Evolutionary conservation across 768 basidiomycete genomes (phyloP), one percentile per base, ranked within the genome.

Genomic region (Collybia sp.): DNA sequence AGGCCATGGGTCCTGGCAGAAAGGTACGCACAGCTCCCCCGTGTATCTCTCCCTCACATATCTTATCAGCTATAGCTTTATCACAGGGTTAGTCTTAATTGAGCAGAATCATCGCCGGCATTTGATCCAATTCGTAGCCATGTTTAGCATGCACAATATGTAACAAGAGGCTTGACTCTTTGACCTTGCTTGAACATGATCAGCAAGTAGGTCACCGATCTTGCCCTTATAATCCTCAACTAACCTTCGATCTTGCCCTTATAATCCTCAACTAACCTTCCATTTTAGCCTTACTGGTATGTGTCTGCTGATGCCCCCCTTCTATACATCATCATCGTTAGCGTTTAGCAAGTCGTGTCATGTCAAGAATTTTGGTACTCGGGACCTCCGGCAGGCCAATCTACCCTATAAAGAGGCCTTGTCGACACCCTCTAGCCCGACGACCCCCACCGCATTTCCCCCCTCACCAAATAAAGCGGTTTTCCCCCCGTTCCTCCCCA

Each of bases 1-100:
- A 90, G 87, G 79, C 79, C 25, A 81, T 93, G 72, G 92, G 92
- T 15, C 92, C 92, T 44, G 92, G 87, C 17, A 79, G 92, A 60
- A 92, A 86, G 80, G 92, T 90, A 58, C 57, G 77, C 53, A 31
- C 19, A 40, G 38, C 30, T 44, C 36, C 20, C 11, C 20, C 20
- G 11, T 32, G 46, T 43, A 18, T n/a, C 17, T 39, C 19, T 17
- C 48, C 30, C 35, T n/a, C 45, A 15, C 44, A 33, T 44, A 42
- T 45, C 37, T 45, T 40, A 43, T 45, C 31, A 44, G 46, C 32
- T 19, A 19, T 54, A 88, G 88, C 71, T 88, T 35, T 93, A 89
- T 57, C 88, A 90, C 66, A 90, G 88, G 74, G 88, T 80, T 55
- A 1, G 48, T 44, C 12, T 50, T 9, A 20, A 43, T 34, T n/a